Base-by-base conservation (phyloP, 192 early-diverging fungal genomes). In the Neocallimastix lanati region DNA sequence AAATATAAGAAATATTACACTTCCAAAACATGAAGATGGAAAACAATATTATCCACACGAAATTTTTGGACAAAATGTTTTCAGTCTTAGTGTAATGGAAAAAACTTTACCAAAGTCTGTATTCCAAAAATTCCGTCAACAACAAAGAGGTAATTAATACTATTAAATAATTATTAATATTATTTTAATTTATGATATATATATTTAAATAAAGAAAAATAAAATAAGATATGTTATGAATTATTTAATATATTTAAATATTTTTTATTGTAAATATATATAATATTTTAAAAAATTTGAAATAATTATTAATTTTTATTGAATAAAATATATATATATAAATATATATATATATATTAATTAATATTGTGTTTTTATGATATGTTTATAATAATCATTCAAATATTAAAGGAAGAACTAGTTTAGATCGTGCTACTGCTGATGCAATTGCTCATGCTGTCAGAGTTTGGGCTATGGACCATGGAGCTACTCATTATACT, bases 401-500 rank as follows among this genome's bases (percentile, higher is more conserved):
- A 33, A 33, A 33, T 6, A 67, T 82, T n/a, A 88, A 95, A 83
- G 96, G 96, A 82, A 90, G 94, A 76, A 91, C 94, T 83, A 87
- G 90, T 76, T 85, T 99, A 79, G 96, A 97, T 86, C 92, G 94
- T 80, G 89, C 91, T 35, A 99, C 96, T 28, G 96, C 98, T 29
- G 98, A 99, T 88, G 95, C 96, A 50, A 94, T 99, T 79, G 96
- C 96, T 28, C 98, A 99, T 84, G 98, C 98, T 29, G 98, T 94
- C 79, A 91, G 93, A 36, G 92, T 97, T 80, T 99, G 98, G 98
- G 96, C 98, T 81, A 94, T 96, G 94, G 93, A 96, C 83, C 83
- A 77, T 29, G 35, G 35, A 21, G 95, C 96, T 76, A 97, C 96
- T 76, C 98, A 99, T 89, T 99, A 96, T 84, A 98, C 96, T 40